Evolutionary conservation across 495 filamentous ascomycete genomes (phyloP), one percentile per base, ranked within the genome.

Genomic region (Lophium mytilinum): DNA sequence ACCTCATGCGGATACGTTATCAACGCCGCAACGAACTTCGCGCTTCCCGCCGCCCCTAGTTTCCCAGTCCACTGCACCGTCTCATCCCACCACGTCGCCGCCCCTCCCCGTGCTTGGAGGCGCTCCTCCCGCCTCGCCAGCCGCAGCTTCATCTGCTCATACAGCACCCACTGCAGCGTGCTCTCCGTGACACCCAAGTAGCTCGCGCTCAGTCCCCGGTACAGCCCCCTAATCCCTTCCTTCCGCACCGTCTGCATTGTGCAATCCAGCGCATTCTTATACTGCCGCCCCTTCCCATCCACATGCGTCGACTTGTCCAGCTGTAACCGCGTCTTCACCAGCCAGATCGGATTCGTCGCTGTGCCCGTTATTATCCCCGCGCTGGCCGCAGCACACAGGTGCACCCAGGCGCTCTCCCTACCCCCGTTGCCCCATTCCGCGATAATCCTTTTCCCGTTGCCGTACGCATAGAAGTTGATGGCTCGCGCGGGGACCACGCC

Each of bases 271-370:
- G 85, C 88, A 69, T 90, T 92, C 66, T 83, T 83, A 72, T 95
- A 95, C 60, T 79, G 81, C 7, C 88, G 78, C 19, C 72, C 71
- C n/a, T 79, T 79, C 9, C 72, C 68, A 64, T 78, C 67, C 69
- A 78, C 68, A 59, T 75, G 79, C 9, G 78, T 75, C 47, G 82
- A 82, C 69, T 85, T 88, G 67, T 95, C 90, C 9, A 95, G 83
- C 74, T 95, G 90, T 55, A 95, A 62, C 41, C 90, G 79, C 21
- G 90, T 95, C 75, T 95, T 95, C 52, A 95, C 80, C 46, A 95
- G 76, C 90, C 90, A 95, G 57, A 95, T 94, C 2, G 90, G 90
- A 70, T 94, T 95, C 15, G 90, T 95, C 15, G 84, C 88, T 3
- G 89, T 93, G 17, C 85, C 83, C 0, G 90, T 95, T 17, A 83